Conservation (phyloP, 164 flowering plant genomes). For the Taxillus chinensis region DNA sequence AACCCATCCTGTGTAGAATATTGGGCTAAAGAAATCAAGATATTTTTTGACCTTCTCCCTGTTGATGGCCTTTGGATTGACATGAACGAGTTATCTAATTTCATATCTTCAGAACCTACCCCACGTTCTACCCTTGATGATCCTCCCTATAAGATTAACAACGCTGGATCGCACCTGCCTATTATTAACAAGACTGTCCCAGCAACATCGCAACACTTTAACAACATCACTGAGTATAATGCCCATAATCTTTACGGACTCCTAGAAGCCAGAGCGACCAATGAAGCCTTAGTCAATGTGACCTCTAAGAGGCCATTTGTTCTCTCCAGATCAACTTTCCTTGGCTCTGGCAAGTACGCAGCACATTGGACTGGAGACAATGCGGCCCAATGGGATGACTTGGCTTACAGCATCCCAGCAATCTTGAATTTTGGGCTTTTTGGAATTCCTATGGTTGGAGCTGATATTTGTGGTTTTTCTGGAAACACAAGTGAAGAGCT, state of each 20-base stretch:
- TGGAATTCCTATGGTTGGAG: constrained; percentile 88
- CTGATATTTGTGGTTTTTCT: constrained; percentile 76
- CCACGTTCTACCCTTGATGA: constrained; percentile 45
- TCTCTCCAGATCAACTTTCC: constrained; percentile 63
- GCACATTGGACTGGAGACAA: constrained; percentile 94
- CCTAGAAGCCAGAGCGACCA: constrained; percentile 48
- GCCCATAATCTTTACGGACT: constrained; percentile 59
- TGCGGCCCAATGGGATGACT: constrained; percentile 67
- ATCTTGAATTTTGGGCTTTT: constrained; percentile 61
- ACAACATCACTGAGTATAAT: constrained; percentile 50
- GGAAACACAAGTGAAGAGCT: constrained; percentile 62
- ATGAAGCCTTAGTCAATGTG: constrained; percentile 30
- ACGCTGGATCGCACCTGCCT: constrained; percentile 27
- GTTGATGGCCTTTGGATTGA: constrained; percentile 88
- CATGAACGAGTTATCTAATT: constrained; percentile 84
- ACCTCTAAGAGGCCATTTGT: constrained; percentile 62
- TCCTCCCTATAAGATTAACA: constrained; percentile 78
- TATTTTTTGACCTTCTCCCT: constrained; percentile 38
- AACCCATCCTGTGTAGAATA: constrained; percentile 30
- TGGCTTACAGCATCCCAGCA: constrained; percentile 53
- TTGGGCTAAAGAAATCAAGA: constrained; percentile 56
- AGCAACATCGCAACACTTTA: constrained; percentile 40
- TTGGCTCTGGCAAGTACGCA: constrained; percentile 62
- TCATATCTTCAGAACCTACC: constrained; percentile 30
- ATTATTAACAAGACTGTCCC: constrained; percentile 47